These are phyloP conservation scores for Thraustochytrium striatum DNA, from an alignment of 352 stramenopile species.

Conservation along the genomic window DNA sequence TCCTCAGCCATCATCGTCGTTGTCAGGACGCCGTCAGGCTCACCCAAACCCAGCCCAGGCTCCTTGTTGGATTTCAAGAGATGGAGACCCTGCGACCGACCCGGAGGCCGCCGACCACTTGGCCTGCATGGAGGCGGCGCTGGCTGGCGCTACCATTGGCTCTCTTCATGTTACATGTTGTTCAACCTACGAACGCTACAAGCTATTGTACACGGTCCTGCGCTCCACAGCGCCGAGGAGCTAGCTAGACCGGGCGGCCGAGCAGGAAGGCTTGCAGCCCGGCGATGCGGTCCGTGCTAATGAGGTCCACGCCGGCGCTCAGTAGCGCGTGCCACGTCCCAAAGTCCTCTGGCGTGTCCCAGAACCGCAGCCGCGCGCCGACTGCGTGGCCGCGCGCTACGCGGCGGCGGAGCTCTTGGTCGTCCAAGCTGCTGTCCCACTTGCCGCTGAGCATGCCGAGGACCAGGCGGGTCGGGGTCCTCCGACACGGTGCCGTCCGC, in stretches of 20 bases:
- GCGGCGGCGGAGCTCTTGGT: background rate
- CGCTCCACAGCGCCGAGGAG: background rate
- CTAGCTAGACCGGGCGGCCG: slow-evolving; percentile 8
- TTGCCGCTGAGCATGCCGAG: slow-evolving; percentile 14
- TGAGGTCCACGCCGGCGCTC: slow-evolving; percentile 23
- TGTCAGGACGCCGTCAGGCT: too few species aligned
- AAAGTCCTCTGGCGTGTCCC: slow-evolving; percentile 10
- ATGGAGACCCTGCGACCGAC: too few species aligned
- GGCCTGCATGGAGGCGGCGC: too few species aligned
- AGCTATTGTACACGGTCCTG: too few species aligned
- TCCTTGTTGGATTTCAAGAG: too few species aligned
- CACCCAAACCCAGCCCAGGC: too few species aligned
- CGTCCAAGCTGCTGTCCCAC: background rate
- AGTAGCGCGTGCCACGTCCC: background rate
- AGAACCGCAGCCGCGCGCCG: slow-evolving; percentile 10
- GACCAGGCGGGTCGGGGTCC: background rate
- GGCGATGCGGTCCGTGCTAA: slow-evolving; percentile 36
- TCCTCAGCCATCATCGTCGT: too few species aligned
- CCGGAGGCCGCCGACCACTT: too few species aligned
- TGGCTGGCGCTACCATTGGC: too few species aligned
- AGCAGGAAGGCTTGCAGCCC: slow-evolving; percentile 16
- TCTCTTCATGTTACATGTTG: too few species aligned
- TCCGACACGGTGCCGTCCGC: background rate
- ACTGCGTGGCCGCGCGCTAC: background rate
- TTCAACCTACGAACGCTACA: too few species aligned